phyloP scores from a whole-genome alignment of 2,329 filamentous ascomycete species.

The Stachybotrys chlorohalonatus region DNA sequence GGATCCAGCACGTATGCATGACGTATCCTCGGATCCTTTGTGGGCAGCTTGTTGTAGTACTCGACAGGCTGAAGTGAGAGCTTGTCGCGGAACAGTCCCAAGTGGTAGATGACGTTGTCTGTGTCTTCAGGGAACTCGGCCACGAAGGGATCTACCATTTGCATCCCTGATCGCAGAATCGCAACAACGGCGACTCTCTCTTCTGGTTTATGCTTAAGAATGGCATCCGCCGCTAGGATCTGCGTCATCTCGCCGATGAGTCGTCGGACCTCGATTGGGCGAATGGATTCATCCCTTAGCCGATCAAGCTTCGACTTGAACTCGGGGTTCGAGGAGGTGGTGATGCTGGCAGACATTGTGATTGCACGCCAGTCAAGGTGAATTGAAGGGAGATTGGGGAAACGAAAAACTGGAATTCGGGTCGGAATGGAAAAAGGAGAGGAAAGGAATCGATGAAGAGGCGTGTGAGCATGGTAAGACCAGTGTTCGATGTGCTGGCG shows the following conservation, averaged over 20 bases:
- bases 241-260: slow-evolving; percentile 13
- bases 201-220: slow-evolving; percentile 7
- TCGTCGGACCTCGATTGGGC: slow-evolving; percentile 8
- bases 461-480: not conserved
- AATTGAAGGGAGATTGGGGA: not conserved
- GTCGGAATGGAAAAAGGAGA: not conserved
- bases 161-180: slow-evolving; percentile 25
- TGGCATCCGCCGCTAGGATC: slow-evolving; percentile 11
- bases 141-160: slow-evolving; percentile 26
- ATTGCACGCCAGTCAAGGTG: not conserved
- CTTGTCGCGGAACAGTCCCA: slow-evolving; percentile 40
- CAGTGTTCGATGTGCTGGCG: not conserved
- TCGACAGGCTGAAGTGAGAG: slow-evolving; percentile 51
- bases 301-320: slow-evolving; percentile 1
- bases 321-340: not conserved
- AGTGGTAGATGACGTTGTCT: slow-evolving; percentile 43
- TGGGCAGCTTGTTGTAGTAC: slow-evolving; percentile 61
- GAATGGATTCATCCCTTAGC: slow-evolving; percentile 8
- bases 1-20: slow-evolving; percentile 58
- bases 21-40: slow-evolving; percentile 20
- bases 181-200: slow-evolving; percentile 21
- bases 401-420: not conserved
- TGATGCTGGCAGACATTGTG: not conserved
- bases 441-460: not conserved
- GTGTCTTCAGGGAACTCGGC: slow-evolving; percentile 13